Base-by-base conservation (phyloP, 1,284 basidiomycete genomes). In the Phellopilus nigrolimitatus region DNA sequence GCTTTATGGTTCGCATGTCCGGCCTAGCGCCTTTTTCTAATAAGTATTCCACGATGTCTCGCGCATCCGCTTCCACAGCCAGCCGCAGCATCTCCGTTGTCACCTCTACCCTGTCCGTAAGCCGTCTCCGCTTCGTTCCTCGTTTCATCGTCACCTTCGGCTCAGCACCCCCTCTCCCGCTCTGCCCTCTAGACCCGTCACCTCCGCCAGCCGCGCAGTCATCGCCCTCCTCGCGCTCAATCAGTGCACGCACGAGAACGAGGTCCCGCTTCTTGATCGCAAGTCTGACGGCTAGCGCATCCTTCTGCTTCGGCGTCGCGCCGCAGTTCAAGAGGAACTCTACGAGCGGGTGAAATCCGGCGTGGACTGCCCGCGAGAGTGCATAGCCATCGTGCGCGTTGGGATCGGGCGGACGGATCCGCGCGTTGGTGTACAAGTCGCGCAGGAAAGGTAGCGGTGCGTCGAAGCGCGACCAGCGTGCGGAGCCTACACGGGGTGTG, bases 11-110 rank as follows among this genome's bases (percentile, higher is more conserved):
- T 60, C 78, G 73, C 64, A 88, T 76, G 61, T 87, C 80, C 1
- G 87, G 86, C 22, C 86, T 67, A 60, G 81, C 80, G 6, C 84
- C 82, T 67, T 91, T 92, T 63, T 90, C 90, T 46, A 80, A 78
- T 39, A 93, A 73, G 62, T 89, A 93, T 47, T 85, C 72, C 45
- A 84, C 75, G 41, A 90, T 83, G 57, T 88, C 82, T 42, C 72
- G 70, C 5, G 85, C 84, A 49, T 77, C 73, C 54, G 71, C 72
- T 58, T 74, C 76, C 3, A 88, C 77, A 1, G 88, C 88, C 7
- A 67, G 63, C 60, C 70, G 80, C 47, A 94, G 62, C 82, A 88
- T 77, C 46, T 70, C 71, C 8, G 68, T 67, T 46, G 73, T 76
- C 7, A 84, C 74, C 19, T 63, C 57, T 10, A 87, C 66, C 50